Percentiles rank a stretch among this genome's conserved stretches.
These are phyloP conservation scores for Aureobasidium uvarum DNA, from an alignment of 2,329 filamentous ascomycete genomes.

Conservation along the genomic window DNA sequence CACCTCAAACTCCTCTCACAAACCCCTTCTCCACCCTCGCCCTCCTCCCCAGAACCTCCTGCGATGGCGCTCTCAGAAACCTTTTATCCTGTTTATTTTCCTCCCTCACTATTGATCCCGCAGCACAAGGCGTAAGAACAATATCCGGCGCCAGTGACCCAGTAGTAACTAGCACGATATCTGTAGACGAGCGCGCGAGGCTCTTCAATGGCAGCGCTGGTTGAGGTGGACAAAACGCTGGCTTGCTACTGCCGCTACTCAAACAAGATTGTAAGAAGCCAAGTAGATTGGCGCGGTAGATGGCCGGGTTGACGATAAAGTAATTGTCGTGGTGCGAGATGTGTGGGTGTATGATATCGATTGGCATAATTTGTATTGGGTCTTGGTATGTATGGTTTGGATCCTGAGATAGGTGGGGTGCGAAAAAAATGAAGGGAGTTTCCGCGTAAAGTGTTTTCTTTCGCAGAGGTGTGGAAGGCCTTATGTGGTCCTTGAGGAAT, in stretches of 20 bases:
- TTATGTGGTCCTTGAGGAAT: conserved; percentile 14
- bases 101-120: not conserved
- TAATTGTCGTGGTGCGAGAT: conserved; percentile 8
- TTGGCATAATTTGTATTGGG: conserved; percentile 3
- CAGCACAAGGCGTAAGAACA: not conserved
- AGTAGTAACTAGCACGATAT: not conserved
- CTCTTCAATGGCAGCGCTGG: not conserved
- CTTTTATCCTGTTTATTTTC: not conserved
- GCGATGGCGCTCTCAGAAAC: not conserved
- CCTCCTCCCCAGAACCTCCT: not conserved
- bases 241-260: not conserved
- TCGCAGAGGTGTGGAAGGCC: not conserved
- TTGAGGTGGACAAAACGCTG: no score
- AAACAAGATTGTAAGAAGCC: not conserved
- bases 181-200: not conserved
- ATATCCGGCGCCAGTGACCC: not conserved
- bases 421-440: not conserved
- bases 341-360: conserved; percentile 14
- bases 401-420: not conserved
- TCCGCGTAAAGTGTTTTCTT: not conserved
- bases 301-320: conserved; percentile 5
- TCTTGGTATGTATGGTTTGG: not conserved
- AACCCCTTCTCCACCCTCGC: not conserved
- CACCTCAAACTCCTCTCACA: not conserved
- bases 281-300: not conserved